These are phyloP conservation scores for Trifolium subterraneum DNA, from an alignment of 306 rosid genomes.

Conservation along the genomic window DNA sequence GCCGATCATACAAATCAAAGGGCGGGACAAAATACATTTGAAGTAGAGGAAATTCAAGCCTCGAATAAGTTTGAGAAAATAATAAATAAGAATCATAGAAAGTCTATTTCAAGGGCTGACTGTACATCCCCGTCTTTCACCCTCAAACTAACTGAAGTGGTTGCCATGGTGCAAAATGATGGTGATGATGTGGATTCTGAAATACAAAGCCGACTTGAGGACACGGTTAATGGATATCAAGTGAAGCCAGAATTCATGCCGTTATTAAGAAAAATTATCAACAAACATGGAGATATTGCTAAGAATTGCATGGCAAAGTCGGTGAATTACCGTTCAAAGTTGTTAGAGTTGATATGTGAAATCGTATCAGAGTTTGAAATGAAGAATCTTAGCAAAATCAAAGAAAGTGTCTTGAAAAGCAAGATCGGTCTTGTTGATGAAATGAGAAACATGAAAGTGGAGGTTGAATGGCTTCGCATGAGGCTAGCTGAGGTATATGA, in stretches of 20 bases:
- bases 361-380: slow-evolving; percentile 13
- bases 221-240: slow-evolving; percentile 13
- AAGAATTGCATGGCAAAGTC: neutral
- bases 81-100: neutral
- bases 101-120: neutral
- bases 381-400: neutral
- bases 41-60: neutral
- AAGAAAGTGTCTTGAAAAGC: neutral
- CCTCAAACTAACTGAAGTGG: slow-evolving; percentile 13
- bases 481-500: slow-evolving; percentile 25
- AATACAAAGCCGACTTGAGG: neutral
- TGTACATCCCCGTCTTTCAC: neutral
- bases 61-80: neutral
- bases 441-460: neutral
- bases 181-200: slow-evolving; percentile 17
- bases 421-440: slow-evolving; percentile 1
- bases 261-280: neutral
- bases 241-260: slow-evolving; percentile 10
- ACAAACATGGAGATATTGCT: slow-evolving; percentile 18
- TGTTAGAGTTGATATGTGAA: slow-evolving; percentile 30
- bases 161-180: neutral
- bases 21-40: neutral
- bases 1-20: neutral
- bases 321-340: neutral
- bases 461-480: slow-evolving; percentile 26